Percentiles rank a stretch among this genome's conserved stretches.
phyloP scores from a whole-genome alignment of 495 filamentous ascomycete species.

The Friedmanniomyces endolithicus region DNA sequence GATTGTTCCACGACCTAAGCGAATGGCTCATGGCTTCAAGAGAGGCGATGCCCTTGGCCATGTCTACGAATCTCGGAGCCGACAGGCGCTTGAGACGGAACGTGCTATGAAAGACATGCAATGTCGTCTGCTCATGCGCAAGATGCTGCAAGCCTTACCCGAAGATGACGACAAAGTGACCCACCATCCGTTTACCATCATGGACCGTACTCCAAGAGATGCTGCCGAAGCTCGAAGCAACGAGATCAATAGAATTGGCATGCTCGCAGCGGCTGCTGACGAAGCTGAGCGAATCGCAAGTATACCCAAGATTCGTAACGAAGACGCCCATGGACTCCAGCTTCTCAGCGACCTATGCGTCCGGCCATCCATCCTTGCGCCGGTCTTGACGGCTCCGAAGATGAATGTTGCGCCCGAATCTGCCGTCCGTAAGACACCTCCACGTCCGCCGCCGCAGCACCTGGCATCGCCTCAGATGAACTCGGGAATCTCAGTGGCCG shows the following conservation, averaged over 20 bases:
- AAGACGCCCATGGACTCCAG: conserved; percentile 13
- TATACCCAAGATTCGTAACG: conserved; percentile 7
- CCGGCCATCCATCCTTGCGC: conserved; percentile 8
- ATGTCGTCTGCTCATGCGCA: conserved; percentile 2
- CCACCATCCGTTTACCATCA: conserved; percentile 4
- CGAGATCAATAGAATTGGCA: background rate
- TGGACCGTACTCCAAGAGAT: conserved; percentile 8
- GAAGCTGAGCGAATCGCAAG: conserved; percentile 3
- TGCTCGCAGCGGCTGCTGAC: conserved; percentile 10
- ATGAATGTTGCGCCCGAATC: background rate
- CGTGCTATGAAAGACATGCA: conserved; percentile 4
- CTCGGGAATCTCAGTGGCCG: conserved; percentile 6
- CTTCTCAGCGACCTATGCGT: conserved; percentile 15
- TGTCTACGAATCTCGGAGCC: conserved; percentile 12
- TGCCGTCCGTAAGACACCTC: background rate
- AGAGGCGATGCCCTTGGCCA: conserved; percentile 1
- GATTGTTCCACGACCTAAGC: conserved; percentile 12
- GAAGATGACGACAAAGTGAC: background rate
- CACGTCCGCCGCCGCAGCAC: background rate
- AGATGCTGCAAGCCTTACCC: conserved; percentile 3
- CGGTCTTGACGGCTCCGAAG: too few species aligned
- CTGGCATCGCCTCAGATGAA: background rate
- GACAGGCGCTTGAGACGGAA: conserved; percentile 7
- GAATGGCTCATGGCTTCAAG: conserved; percentile 8
- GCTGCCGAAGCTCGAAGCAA: background rate